Percentiles rank a stretch among this genome's conserved stretches.
Evolutionary conservation across 192 early-diverging fungal species (phyloP).

Genomic region (Phycomyces nitens): DNA sequence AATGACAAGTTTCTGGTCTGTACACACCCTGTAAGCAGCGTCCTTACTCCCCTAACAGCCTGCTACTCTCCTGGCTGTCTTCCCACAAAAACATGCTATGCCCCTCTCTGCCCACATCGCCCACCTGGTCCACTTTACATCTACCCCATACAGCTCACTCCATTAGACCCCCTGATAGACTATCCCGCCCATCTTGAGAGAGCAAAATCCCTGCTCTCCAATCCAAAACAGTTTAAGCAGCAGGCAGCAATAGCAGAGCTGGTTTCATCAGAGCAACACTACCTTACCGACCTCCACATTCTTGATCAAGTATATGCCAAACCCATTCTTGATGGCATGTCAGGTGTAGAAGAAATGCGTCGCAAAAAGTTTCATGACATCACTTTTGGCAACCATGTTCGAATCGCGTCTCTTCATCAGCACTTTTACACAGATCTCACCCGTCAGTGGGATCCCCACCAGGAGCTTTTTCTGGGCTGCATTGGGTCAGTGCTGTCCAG

Average conservation of each 20-base stretch:
- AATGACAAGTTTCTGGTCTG: not conserved
- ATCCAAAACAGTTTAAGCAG: constrained; percentile 14
- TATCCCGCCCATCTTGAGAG: not conserved
- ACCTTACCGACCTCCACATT: constrained; percentile 13
- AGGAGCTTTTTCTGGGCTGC: not conserved
- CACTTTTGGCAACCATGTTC: constrained; percentile 19
- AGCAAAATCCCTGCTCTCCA: not conserved
- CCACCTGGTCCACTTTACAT: not conserved
- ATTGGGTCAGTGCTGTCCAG: constrained; percentile 2
- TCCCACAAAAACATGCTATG: not conserved
- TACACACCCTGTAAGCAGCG: not conserved
- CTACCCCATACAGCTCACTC: not conserved
- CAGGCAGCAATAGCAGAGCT: constrained; percentile 24
- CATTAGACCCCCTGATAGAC: not conserved
- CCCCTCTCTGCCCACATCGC: constrained; percentile 7
- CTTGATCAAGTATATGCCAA: constrained; percentile 13
- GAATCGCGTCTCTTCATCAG: constrained; percentile 11
- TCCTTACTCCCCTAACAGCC: constrained; percentile 4
- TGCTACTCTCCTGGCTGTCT: constrained; percentile 24
- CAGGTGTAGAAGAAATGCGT: constrained; percentile 1
- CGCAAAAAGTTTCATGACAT: constrained; percentile 7
- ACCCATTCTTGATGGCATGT: constrained; percentile 1
- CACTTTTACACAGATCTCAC: constrained; percentile 3
- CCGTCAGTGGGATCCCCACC: not conserved
- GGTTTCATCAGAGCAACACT: constrained; percentile 13